phyloP scores from a whole-genome alignment of 345 rosid genomes.

The Aegle marmelos region DNA sequence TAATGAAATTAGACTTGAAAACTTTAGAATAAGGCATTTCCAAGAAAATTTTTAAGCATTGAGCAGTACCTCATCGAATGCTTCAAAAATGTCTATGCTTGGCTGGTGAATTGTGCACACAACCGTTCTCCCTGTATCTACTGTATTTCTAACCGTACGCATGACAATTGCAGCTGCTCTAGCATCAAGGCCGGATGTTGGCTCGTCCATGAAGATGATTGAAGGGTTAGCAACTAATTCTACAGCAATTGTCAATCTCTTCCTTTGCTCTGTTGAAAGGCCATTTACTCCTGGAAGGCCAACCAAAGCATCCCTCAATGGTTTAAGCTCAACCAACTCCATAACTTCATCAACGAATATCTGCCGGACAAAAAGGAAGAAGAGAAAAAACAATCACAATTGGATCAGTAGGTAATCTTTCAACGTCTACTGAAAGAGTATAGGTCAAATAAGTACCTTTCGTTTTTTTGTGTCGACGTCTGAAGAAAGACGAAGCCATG shows the following conservation, averaged over 20 bases:
- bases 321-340: neutral
- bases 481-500: slow-evolving; percentile 52
- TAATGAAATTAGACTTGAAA: neutral
- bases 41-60: neutral
- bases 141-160: slow-evolving; percentile 93
- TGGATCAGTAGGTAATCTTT: neutral
- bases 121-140: slow-evolving; percentile 94
- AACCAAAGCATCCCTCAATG: neutral
- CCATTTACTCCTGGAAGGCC: neutral
- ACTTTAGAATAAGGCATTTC: neutral
- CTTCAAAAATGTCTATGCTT: slow-evolving; percentile 87
- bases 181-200: slow-evolving; percentile 94
- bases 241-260: neutral
- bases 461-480: slow-evolving; percentile 29
- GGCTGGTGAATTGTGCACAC: slow-evolving; percentile 98
- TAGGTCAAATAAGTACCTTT: slow-evolving; percentile 23
- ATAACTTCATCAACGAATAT: neutral
- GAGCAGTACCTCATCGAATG: slow-evolving; percentile 77
- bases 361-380: neutral
- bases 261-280: neutral
- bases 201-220: slow-evolving; percentile 94
- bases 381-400: neutral
- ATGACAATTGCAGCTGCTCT: slow-evolving; percentile 96
- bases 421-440: neutral
- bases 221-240: slow-evolving; percentile 1